These are phyloP conservation scores for Seiridium unicorne DNA, from an alignment of 2,329 filamentous ascomycete genomes.

Conservation along the genomic window DNA sequence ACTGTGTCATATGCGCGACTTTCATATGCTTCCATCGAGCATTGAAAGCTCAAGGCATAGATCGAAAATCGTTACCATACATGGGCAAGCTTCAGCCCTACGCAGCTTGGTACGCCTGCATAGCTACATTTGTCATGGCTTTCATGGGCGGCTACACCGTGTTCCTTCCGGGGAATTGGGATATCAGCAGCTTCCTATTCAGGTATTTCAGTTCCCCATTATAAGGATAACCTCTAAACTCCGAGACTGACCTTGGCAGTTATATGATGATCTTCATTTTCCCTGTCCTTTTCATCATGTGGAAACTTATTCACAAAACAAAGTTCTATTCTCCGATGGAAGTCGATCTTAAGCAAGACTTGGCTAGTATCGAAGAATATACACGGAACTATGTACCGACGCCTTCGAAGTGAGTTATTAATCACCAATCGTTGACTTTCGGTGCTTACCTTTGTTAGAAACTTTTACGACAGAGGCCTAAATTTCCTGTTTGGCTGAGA, in stretches of 20 bases:
- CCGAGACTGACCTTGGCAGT: conserved; percentile 20
- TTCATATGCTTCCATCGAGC: conserved; percentile 74
- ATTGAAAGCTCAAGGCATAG: conserved; percentile 65
- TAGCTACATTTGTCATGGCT: conserved; percentile 66
- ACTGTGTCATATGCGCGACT: conserved; percentile 65
- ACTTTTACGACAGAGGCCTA: not conserved
- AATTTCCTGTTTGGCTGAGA: not conserved
- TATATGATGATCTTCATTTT: conserved; percentile 75
- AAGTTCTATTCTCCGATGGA: conserved; percentile 54
- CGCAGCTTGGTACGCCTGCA: conserved; percentile 64
- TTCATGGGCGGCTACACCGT: conserved; percentile 76
- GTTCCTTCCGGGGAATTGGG: conserved; percentile 69
- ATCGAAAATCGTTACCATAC: conserved; percentile 68
- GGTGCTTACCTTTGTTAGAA: not conserved
- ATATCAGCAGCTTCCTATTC: conserved; percentile 69
- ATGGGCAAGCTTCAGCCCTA: conserved; percentile 69
- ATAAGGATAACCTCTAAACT: not conserved
- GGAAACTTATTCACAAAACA: conserved; percentile 69
- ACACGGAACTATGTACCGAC: conserved; percentile 56
- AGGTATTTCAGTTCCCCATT: conserved; percentile 39
- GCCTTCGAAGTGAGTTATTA: conserved; percentile 46
- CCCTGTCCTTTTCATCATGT: conserved; percentile 65
- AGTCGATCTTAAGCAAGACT: conserved; percentile 60
- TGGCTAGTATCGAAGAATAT: conserved; percentile 69
- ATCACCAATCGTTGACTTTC: no score